Evolutionary conservation across 768 basidiomycete species (phyloP).

Genomic region (Suillus occidentalis): DNA sequence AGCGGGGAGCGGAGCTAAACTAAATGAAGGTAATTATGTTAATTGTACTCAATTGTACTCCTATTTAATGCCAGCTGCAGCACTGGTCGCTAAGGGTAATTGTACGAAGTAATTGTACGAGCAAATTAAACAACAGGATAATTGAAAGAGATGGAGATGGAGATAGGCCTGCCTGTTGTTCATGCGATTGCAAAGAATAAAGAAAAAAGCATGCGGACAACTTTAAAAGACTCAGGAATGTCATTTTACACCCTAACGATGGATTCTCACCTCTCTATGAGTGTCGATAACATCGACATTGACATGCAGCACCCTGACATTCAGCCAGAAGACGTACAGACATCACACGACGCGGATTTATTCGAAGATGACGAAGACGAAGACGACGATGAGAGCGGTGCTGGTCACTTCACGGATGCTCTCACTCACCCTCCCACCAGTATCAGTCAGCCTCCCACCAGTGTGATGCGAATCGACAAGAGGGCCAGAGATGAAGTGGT

Average conservation of each 20-base stretch:
- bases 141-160: not conserved
- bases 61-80: not conserved
- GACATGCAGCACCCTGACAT: not conserved
- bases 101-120: not conserved
- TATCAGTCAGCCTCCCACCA: too few relatives aligned
- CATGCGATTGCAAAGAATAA: not conserved
- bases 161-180: not conserved
- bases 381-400: not conserved
- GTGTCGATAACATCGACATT: not conserved
- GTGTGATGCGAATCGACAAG: not conserved
- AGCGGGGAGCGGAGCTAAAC: not conserved
- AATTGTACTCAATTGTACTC: too few relatives aligned
- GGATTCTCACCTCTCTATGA: not conserved
- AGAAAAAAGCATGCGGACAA: not conserved
- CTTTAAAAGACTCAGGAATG: not conserved
- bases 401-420: not conserved
- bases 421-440: not conserved
- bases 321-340: slow-evolving; percentile 5
- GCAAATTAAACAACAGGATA: not conserved
- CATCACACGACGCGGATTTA: not conserved
- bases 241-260: not conserved
- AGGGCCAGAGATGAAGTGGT: not conserved
- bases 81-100: not conserved
- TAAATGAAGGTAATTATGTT: too few relatives aligned
- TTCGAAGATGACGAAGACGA: not conserved